Evolutionary conservation across 1,139 yeast species (phyloP).

Genomic region (Pneumocystis canis): DNA sequence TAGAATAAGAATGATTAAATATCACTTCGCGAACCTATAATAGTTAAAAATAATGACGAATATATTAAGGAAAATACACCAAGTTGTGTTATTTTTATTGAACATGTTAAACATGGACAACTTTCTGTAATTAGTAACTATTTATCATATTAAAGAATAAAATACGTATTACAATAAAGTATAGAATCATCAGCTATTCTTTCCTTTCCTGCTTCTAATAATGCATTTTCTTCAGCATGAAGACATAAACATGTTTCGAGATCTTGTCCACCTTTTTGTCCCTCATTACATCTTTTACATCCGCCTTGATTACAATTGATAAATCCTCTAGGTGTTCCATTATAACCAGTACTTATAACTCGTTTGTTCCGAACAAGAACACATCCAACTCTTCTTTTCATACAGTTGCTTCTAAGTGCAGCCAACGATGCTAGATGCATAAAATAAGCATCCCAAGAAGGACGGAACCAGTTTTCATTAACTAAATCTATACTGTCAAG

Average conservation of each 20-base stretch:
- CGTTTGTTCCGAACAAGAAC: slow-evolving; percentile 76
- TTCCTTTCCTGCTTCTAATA: slow-evolving; percentile 85
- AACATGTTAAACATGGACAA: slow-evolving; percentile 92
- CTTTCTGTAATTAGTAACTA: background rate
- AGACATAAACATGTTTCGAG: slow-evolving; percentile 77
- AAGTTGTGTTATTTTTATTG: slow-evolving; percentile 84
- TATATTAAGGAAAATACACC: slow-evolving; percentile 30
- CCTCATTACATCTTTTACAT: slow-evolving; percentile 67
- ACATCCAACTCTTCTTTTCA: slow-evolving; percentile 94
- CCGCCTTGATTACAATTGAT: slow-evolving; percentile 92
- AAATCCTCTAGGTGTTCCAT: slow-evolving; percentile 87
- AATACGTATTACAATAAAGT: slow-evolving; percentile 67
- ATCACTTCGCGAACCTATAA: slow-evolving; percentile 40
- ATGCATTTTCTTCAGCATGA: slow-evolving; percentile 95
- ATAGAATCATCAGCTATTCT: slow-evolving; percentile 51
- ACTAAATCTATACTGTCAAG: slow-evolving; percentile 41
- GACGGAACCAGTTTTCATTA: slow-evolving; percentile 57
- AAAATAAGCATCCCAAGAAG: slow-evolving; percentile 91
- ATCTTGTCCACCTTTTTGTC: slow-evolving; percentile 39
- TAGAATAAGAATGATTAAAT: slow-evolving; percentile 78
- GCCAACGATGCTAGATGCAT: slow-evolving; percentile 90
- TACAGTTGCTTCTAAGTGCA: slow-evolving; percentile 82
- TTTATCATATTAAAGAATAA: background rate
- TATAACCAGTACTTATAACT: slow-evolving; percentile 90
- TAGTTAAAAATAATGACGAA: background rate